Evolutionary conservation across 1,139 yeast species (phyloP).

Genomic region (Suhomyces kunorum): DNA sequence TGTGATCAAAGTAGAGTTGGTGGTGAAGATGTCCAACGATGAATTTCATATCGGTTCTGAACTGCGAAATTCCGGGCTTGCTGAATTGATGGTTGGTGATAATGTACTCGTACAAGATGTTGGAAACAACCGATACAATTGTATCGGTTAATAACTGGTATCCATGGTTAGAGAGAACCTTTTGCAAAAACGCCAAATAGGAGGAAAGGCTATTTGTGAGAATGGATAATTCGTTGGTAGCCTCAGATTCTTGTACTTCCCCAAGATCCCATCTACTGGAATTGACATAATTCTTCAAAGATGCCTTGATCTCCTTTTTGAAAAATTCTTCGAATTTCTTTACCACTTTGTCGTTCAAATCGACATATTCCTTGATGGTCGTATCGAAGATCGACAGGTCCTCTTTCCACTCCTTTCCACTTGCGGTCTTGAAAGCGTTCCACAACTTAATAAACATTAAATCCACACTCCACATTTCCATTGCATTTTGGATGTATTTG

Average conservation of each 20-base stretch:
- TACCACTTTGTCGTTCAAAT: conserved; percentile 40
- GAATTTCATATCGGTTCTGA: conserved; percentile 53
- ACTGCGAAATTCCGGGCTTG: conserved; percentile 54
- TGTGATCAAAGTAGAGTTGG: conserved; percentile 21
- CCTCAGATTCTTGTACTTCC: conserved; percentile 25
- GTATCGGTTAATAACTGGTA: conserved; percentile 33
- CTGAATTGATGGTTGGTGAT: conserved; percentile 67
- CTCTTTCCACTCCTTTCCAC: conserved; percentile 17
- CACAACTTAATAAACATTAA: conserved; percentile 66
- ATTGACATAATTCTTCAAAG: conserved; percentile 55
- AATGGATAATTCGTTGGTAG: conserved; percentile 36
- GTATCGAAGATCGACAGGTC: conserved; percentile 56
- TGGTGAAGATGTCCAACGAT: conserved; percentile 41
- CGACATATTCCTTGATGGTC: conserved; percentile 48
- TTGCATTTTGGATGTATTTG: conserved; percentile 49
- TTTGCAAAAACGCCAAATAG: conserved; percentile 37
- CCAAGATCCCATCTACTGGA: conserved; percentile 36
- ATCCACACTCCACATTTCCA: conserved; percentile 67
- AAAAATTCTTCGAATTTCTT: conserved; percentile 47
- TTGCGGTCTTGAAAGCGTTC: conserved; percentile 40
- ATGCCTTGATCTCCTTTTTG: conserved; percentile 48
- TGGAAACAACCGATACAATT: conserved; percentile 50
- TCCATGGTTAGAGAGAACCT: conserved; percentile 31
- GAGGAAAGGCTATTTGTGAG: conserved; percentile 38
- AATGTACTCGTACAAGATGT: conserved; percentile 56